A percentile compares a stretch with the other conserved stretches of the same genome.
phyloP scores from a whole-genome alignment of 2,329 filamentous ascomycete genomes.

The Fusarium chuoi region DNA sequence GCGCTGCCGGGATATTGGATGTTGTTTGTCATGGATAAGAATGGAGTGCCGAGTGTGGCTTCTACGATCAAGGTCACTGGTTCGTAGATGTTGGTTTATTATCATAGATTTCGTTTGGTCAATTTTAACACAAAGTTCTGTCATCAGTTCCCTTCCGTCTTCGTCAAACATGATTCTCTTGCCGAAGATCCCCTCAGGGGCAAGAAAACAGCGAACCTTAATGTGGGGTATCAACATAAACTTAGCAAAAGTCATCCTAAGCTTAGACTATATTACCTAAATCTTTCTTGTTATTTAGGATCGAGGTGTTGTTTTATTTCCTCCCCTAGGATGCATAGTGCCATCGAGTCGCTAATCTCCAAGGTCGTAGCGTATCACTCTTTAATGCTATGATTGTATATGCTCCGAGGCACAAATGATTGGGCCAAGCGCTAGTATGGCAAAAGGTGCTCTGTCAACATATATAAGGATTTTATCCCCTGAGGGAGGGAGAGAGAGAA shows the following conservation, averaged over 20 bases:
- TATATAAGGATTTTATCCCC: neutral
- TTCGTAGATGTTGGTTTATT: neutral
- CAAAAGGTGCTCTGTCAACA: neutral
- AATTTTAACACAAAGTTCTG: neutral
- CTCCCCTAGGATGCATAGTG: neutral
- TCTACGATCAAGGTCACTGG: conserved; percentile 17
- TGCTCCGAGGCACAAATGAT: neutral
- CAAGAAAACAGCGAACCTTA: neutral
- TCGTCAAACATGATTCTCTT: no score
- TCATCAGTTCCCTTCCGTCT: fast-evolving
- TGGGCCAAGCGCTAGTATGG: neutral
- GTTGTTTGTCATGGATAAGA: conserved; percentile 34
- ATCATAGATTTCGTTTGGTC: neutral
- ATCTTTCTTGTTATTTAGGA: neutral
- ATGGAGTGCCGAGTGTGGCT: conserved; percentile 30
- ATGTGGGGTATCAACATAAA: neutral
- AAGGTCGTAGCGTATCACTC: neutral
- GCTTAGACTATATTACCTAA: neutral
- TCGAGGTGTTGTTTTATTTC: neutral
- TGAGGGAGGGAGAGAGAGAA: neutral
- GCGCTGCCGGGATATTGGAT: conserved; percentile 38
- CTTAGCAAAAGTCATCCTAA: neutral
- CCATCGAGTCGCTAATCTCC: neutral
- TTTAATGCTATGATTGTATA: neutral
- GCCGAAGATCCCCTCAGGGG: neutral